Percentiles rank a stretch among this genome's conserved stretches.
Evolutionary conservation across 2,329 filamentous ascomycete genomes (phyloP).

Genomic region (Teratosphaeria zuluensis): DNA sequence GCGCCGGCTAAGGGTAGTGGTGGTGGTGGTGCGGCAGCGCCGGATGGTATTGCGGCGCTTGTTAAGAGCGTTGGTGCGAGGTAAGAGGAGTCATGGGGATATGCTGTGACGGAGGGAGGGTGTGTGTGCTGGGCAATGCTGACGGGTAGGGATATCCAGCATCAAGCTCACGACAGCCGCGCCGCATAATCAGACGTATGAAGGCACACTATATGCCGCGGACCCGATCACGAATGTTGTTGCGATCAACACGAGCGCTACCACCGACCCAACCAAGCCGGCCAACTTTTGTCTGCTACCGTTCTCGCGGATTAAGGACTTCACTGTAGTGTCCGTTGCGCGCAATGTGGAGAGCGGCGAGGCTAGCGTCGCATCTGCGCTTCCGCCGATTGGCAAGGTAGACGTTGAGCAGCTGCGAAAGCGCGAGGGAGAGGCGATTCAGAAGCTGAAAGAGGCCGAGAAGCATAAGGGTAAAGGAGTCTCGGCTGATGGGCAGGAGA

Average conservation of each 20-base stretch:
- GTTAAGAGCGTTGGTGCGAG: slow-evolving; percentile 52
- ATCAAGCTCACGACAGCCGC: slow-evolving; percentile 49
- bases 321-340: slow-evolving; percentile 43
- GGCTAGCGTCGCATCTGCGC: slow-evolving; percentile 35
- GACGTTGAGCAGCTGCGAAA: slow-evolving; percentile 45
- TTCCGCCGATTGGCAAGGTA: slow-evolving; percentile 40
- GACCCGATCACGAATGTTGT: slow-evolving; percentile 52
- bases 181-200: slow-evolving; percentile 41
- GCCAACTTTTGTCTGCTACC: slow-evolving; percentile 54
- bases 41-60: slow-evolving; percentile 40
- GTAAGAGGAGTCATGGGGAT: slow-evolving; percentile 32
- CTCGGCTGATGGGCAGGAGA: slow-evolving; percentile 50
- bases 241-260: slow-evolving; percentile 47
- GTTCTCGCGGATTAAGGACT: slow-evolving; percentile 48
- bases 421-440: slow-evolving; percentile 47
- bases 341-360: slow-evolving; percentile 25
- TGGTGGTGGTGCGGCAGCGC: slow-evolving; percentile 20
- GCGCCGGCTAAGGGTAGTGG: slow-evolving; percentile 38
- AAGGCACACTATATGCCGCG: slow-evolving; percentile 54
- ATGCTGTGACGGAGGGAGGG: background rate
- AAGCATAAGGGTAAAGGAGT: slow-evolving; percentile 52
- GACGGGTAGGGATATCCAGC: slow-evolving; percentile 26
- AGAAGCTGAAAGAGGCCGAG: slow-evolving; percentile 48
- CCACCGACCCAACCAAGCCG: slow-evolving; percentile 32
- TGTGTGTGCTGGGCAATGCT: background rate